Evolutionary conservation across 2,329 filamentous ascomycete genomes (phyloP), one percentile per base, ranked within the genome.

Genomic region (Colletotrichum zoysiae): DNA sequence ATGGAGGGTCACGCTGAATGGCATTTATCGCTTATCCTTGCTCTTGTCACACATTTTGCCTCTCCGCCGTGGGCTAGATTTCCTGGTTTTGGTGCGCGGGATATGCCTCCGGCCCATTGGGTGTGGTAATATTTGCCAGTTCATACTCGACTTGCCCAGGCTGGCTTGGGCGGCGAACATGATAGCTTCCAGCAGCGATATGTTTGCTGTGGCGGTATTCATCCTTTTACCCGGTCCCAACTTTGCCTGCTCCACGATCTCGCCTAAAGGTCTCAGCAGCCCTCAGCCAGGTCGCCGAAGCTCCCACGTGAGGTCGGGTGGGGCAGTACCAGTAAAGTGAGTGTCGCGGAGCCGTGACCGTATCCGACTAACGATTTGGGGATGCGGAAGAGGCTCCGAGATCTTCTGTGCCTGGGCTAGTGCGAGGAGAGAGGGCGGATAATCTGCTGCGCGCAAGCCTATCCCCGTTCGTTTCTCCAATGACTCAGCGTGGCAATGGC

Each of bases 391-490:
- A 18, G 57, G 50, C 61, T 71, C 68, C 65, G 58, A 62, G 65
- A 56, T 63, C 58, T 63, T 53, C 68, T 71, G 65, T 68, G 68
- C 68, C 68, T 71, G 58, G 68, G 38, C 40, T 71, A 71, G 68
- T 58, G 65, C 58, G 51, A 63, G 11, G 35, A 23, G 42, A 6
- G 38, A 40, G n/a, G 44, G 63, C 53, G 51, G 26, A 53, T 46
- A 68, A 23, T n/a, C 33, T 16, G 8, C 6, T 6, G 58, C 9
- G 7, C 46, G 46, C 51, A 14, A 30, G 20, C 50, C 53, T 7
- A 23, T 33, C 16, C 26, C 20, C 48, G 26, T 38, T 42, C 40
- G 35, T 33, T 2, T 9, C 35, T 23, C 3, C 12, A 38, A n/a
- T 33, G n/a, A 11, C 12, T 18, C 3, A 50, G 42, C 20, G 35